These are phyloP conservation scores for Colletotrichum sp. DNA, from an alignment of 2,329 filamentous ascomycete genomes.

Conservation along the genomic window DNA sequence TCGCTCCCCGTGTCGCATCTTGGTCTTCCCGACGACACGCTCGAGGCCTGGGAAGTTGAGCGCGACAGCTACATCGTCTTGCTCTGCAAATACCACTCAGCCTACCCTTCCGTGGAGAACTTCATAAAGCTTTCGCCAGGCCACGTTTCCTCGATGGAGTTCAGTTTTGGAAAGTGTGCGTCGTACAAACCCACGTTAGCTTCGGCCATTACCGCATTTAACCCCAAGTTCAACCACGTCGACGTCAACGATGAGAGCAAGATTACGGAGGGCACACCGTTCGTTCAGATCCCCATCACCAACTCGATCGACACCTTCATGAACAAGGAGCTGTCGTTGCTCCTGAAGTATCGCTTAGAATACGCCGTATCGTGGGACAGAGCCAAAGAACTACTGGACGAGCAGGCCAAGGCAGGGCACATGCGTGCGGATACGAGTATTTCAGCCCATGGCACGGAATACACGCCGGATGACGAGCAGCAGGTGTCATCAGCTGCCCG, in stretches of 20 bases:
- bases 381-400: conserved; percentile 8
- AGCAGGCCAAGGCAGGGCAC: conserved; percentile 3
- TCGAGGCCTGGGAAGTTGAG: conserved; percentile 78
- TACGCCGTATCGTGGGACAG: conserved; percentile 16
- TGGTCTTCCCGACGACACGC: conserved; percentile 74
- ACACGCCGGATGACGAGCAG: neutral
- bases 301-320: conserved; percentile 73
- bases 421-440: neutral
- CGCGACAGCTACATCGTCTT: conserved; percentile 74
- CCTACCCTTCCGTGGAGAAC: conserved; percentile 65
- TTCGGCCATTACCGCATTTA: conserved; percentile 60
- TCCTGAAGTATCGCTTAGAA: conserved; percentile 60
- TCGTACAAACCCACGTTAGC: conserved; percentile 71
- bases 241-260: neutral
- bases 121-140: conserved; percentile 47
- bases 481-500: conserved; percentile 4
- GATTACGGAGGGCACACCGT: conserved; percentile 24
- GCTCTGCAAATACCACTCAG: conserved; percentile 67
- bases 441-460: neutral
- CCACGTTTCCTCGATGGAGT: conserved; percentile 44
- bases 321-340: conserved; percentile 64
- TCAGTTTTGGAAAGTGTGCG: conserved; percentile 74
- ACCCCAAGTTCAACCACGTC: conserved; percentile 16
- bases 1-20: conserved; percentile 75
- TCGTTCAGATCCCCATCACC: conserved; percentile 72